These are phyloP conservation scores for Rhypophila decipiens DNA, from an alignment of 495 filamentous ascomycete species.

Conservation along the genomic window DNA sequence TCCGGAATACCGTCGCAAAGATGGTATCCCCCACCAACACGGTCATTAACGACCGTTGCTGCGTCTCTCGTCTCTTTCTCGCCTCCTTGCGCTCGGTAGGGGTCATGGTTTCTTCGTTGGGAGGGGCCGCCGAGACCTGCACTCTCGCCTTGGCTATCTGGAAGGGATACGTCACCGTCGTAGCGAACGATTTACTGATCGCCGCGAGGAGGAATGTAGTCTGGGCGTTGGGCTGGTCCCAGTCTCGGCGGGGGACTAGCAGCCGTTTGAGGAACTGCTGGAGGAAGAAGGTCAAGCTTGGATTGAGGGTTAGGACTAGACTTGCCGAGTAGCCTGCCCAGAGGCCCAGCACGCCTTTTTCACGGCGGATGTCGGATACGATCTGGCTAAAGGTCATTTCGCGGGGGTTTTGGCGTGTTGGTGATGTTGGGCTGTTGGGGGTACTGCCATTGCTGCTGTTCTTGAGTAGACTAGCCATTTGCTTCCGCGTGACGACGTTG, in stretches of 20 bases:
- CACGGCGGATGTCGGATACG: conserved; percentile 53
- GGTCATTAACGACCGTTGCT: no score
- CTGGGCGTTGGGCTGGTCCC: conserved; percentile 44
- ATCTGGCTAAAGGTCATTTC: conserved; percentile 50
- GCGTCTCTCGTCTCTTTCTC: not conserved
- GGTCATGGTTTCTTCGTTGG: not conserved
- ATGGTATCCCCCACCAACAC: conserved; percentile 43
- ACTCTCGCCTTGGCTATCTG: conserved; percentile 73
- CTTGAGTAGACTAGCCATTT: conserved; percentile 54
- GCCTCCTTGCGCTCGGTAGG: not conserved
- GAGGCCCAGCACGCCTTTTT: conserved; percentile 71
- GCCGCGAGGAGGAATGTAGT: conserved; percentile 66
- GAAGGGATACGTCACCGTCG: conserved; percentile 78
- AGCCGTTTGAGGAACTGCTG: conserved; percentile 62
- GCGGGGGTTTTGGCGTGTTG: not conserved
- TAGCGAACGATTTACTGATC: conserved; percentile 72
- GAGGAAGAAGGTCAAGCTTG: conserved; percentile 78
- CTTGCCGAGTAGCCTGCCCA: conserved; percentile 89
- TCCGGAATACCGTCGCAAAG: conserved; percentile 54
- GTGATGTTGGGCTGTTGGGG: no score
- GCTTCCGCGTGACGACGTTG: conserved; percentile 78
- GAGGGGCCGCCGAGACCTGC: conserved; percentile 43
- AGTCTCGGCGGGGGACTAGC: conserved; percentile 43
- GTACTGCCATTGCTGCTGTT: not conserved
- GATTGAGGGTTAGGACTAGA: conserved; percentile 77